Conservation (phyloP, 2,329 filamentous ascomycete species). For the Tolypocladium endophyticum region DNA sequence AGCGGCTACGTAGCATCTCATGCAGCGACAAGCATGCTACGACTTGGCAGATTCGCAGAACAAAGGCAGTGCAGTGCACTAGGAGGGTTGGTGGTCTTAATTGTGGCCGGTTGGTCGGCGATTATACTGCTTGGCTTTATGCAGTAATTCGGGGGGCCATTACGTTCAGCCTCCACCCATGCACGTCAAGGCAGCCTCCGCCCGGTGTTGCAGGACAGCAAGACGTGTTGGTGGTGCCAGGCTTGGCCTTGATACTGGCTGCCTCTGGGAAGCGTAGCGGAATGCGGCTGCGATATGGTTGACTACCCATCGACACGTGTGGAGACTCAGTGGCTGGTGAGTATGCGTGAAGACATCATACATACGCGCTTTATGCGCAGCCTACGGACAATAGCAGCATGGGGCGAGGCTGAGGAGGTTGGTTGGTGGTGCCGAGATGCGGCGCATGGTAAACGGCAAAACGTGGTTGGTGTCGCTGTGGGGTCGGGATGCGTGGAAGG, state of each 20-base stretch:
- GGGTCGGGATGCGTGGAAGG: background rate
- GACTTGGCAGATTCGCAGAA: background rate
- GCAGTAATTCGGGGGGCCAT: background rate
- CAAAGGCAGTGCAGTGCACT: too few relatives aligned
- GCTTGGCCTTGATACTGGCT: too few relatives aligned
- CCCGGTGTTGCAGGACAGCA: too few relatives aligned
- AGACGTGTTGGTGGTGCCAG: too few relatives aligned
- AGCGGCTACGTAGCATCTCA: background rate
- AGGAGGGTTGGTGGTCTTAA: background rate
- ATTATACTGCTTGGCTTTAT: background rate
- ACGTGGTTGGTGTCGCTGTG: background rate
- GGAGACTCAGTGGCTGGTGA: background rate
- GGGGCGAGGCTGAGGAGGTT: background rate
- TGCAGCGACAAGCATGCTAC: background rate
- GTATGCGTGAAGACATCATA: background rate
- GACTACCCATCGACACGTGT: background rate
- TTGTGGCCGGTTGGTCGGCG: background rate
- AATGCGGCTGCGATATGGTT: background rate
- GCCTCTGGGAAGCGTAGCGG: background rate
- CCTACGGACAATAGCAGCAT: background rate
- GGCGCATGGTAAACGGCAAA: background rate
- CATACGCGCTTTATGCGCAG: too few relatives aligned
- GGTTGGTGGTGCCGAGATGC: background rate
- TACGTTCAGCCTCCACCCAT: background rate
- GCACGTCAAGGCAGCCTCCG: background rate